Base-by-base conservation (phyloP, 1,284 basidiomycete species). In the Sanghuangporus baumii region DNA sequence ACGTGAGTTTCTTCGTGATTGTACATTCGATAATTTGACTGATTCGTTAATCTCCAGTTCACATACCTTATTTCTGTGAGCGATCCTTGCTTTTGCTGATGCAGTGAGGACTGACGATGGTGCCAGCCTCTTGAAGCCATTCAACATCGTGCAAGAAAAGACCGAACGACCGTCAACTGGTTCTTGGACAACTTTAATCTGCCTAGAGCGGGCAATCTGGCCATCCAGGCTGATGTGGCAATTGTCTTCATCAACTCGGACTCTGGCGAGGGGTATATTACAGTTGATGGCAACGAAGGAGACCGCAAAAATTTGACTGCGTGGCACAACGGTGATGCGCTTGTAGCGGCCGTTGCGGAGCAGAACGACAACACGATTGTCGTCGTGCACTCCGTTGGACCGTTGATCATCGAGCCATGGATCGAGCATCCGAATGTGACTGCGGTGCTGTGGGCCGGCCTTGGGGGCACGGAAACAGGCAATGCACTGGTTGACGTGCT, bases 281-380 rank as follows among this genome's bases (percentile, higher is more conserved):
- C 81, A 7, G 86, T 91, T 3, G 89, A 91, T 67, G 86, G 85
- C 6, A 91, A 90, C 67, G 78, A 80, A 60, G 89, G 89, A 57
- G 92, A 95, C 71, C 78, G 89, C 47, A 89, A 90, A 67, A 93
- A 94, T 72, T 74, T 94, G 52, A 90, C 89, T 0, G 84, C 90
- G 0, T 94, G 91, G 92, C 79, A 87, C 65, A 82, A 83, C 58
- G 92, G 91, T 6, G 90, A 93, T 67, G 72, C 76, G 8, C 79
- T 89, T 26, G 79, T 89, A 37, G 71, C 75, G 3, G 77, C 85
- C 6, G 85, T 88, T 16, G 86, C 86, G 0, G 76, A 78, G 2
- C 75, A 79, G 66, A 88, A 88, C 74, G 81, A 81, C 68, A 94
- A 95, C 75, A 93, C 91, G 0, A 83, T 95, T 52, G 93, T 96